These are phyloP conservation scores for Zygosaccharomyces pseudobailii DNA, from an alignment of 1,139 yeast species.

Conservation along the genomic window DNA sequence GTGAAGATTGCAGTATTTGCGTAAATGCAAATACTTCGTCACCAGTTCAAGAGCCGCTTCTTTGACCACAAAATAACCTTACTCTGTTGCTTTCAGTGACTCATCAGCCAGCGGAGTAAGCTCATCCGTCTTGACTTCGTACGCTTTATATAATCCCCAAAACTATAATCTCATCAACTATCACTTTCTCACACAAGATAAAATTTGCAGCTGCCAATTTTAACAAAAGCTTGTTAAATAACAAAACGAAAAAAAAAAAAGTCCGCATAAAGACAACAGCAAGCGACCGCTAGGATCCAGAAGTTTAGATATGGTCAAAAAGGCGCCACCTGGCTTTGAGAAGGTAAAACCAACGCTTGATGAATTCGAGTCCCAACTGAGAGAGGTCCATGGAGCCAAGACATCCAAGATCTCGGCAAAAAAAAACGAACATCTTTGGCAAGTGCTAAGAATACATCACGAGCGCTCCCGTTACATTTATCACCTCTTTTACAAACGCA, in stretches of 20 bases:
- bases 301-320: background rate
- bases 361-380: conserved; percentile 57
- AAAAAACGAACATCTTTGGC: conserved; percentile 60
- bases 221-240: no score
- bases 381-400: conserved; percentile 46
- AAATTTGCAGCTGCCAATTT: background rate
- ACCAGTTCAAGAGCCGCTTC: no score
- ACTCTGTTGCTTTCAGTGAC: no score
- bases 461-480: conserved; percentile 75
- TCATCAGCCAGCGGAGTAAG: no score
- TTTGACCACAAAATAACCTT: no score
- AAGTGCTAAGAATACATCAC: conserved; percentile 63
- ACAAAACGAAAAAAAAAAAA: background rate
- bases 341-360: conserved; percentile 64
- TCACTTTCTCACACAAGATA: background rate
- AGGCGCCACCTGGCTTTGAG: conserved; percentile 69
- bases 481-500: conserved; percentile 64
- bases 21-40: no score
- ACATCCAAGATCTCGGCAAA: conserved; percentile 24
- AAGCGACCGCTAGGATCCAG: no score
- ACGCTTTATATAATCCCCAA: no score
- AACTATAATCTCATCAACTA: no score
- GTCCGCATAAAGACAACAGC: background rate
- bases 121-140: no score
- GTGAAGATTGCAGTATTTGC: no score